These are phyloP conservation scores for Mortierella hygrophila DNA, from an alignment of 192 early-diverging fungal genomes.

Conservation along the genomic window DNA sequence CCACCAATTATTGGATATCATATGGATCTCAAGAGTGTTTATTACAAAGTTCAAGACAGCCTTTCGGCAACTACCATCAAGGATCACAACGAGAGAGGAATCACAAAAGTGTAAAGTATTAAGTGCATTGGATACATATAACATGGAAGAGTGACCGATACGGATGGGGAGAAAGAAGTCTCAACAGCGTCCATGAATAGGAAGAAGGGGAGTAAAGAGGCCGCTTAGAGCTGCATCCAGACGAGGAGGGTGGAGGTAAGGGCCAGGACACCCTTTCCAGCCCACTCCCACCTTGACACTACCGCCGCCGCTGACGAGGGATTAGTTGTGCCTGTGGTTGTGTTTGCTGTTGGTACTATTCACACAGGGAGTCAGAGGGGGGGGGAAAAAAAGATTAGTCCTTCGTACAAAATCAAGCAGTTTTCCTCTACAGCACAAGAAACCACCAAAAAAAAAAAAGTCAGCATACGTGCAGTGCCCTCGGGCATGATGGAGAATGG, in stretches of 20 bases:
- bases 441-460: not conserved
- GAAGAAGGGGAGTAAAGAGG: no score
- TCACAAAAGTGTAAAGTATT: no score
- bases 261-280: not conserved
- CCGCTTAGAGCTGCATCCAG: not conserved
- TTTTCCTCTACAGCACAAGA: not conserved
- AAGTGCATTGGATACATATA: no score
- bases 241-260: not conserved
- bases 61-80: no score
- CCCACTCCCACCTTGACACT: not conserved
- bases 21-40: not conserved
- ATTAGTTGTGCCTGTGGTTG: not conserved
- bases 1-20: not conserved
- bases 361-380: not conserved
- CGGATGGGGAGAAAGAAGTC: not conserved
- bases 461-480: constrained; percentile 5
- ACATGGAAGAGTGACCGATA: no score
- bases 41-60: not conserved
- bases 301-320: not conserved
- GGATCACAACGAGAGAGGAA: no score
- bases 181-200: not conserved
- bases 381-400: not conserved
- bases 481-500: constrained; percentile 30
- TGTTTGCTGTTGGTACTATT: not conserved
- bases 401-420: no score